Evolutionary conservation across 2,329 filamentous ascomycete species (phyloP).

Genomic region (Lecanicillium sp.): DNA sequence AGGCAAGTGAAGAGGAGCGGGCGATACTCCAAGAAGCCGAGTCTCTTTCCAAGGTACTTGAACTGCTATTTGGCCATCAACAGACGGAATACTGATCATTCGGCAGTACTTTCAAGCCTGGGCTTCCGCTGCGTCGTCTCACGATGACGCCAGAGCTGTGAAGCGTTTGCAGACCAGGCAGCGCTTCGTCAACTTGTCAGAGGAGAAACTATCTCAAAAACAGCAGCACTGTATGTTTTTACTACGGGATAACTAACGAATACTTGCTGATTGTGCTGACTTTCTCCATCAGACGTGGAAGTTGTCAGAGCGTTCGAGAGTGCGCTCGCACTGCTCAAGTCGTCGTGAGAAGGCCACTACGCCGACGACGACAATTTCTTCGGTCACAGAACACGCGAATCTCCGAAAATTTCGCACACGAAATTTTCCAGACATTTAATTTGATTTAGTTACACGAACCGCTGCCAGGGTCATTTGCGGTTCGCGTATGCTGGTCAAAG

Average conservation of each 20-base stretch:
- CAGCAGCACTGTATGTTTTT: constrained; percentile 71
- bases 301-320: constrained; percentile 59
- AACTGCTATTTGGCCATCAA: not conserved
- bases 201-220: constrained; percentile 64
- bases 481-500: not conserved
- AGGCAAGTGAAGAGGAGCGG: constrained; percentile 58
- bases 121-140: constrained; percentile 63
- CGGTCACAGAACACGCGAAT: too few relatives aligned
- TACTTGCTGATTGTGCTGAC: constrained; percentile 16
- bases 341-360: constrained; percentile 23
- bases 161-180: constrained; percentile 78
- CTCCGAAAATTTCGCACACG: too few relatives aligned
- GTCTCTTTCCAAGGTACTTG: constrained; percentile 54
- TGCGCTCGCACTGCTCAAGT: constrained; percentile 48
- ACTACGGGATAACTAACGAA: constrained; percentile 15
- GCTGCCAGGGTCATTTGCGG: not conserved
- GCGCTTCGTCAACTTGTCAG: constrained; percentile 67
- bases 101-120: constrained; percentile 71
- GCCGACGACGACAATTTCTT: not conserved
- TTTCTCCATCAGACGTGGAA: constrained; percentile 33
- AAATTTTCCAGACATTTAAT: not conserved
- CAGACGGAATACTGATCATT: not conserved
- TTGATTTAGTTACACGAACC: not conserved
- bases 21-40: constrained; percentile 62
- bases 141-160: constrained; percentile 70